Conservation (phyloP, 1,139 yeast genomes). For the Ashbya aceris region DNA sequence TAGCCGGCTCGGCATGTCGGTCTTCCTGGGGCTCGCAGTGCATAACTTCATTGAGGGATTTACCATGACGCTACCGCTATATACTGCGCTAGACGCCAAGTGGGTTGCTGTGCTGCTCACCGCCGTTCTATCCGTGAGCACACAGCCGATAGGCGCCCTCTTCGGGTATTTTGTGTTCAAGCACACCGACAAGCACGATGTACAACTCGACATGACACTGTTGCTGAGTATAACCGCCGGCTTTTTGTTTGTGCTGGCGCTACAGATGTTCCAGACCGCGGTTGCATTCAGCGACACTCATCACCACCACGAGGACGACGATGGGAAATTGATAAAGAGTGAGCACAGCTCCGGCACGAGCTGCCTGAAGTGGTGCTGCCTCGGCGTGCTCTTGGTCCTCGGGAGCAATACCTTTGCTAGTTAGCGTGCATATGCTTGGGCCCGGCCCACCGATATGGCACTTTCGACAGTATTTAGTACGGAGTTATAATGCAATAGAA, state of each 20-base stretch:
- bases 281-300: constrained; percentile 31
- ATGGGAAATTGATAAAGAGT: constrained; percentile 17
- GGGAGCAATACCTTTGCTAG: constrained; percentile 22
- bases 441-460: too few relatives aligned
- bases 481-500: too few relatives aligned
- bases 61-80: constrained; percentile 85
- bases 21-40: constrained; percentile 72
- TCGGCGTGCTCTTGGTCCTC: constrained; percentile 25
- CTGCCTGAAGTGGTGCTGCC: constrained; percentile 29
- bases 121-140: constrained; percentile 64
- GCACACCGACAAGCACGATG: constrained; percentile 5
- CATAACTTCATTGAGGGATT: constrained; percentile 96
- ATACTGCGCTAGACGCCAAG: constrained; percentile 58
- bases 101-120: constrained; percentile 56
- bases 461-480: too few relatives aligned
- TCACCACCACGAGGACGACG: constrained; percentile 27
- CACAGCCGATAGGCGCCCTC: constrained; percentile 86
- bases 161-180: constrained; percentile 52
- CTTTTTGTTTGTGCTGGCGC: constrained; percentile 66
- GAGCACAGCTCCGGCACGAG: constrained; percentile 28
- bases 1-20: constrained; percentile 71
- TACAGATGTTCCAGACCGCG: constrained; percentile 63
- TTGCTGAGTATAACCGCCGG: constrained; percentile 70
- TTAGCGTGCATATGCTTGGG: background rate
- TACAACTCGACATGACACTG: constrained; percentile 30